phyloP scores from a whole-genome alignment of 1,284 basidiomycete species.

The Tetrapyrgos nigripes region DNA sequence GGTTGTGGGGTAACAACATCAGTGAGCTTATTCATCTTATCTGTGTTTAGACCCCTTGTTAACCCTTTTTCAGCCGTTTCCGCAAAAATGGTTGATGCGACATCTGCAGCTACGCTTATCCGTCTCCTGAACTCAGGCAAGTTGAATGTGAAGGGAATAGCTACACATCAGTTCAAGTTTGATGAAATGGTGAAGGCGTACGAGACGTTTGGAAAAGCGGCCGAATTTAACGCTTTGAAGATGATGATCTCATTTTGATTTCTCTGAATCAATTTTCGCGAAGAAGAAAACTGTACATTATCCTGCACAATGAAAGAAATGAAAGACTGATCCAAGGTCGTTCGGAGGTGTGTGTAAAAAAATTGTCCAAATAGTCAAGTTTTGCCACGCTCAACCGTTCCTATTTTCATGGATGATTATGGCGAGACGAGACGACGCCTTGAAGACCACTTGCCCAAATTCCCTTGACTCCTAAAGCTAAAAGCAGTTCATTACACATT shows the following conservation, averaged over 20 bases:
- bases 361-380: too few relatives aligned
- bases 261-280: too few relatives aligned
- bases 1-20: slow-evolving; percentile 31
- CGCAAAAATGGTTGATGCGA: slow-evolving; percentile 28
- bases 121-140: slow-evolving; percentile 28
- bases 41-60: background rate
- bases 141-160: slow-evolving; percentile 21
- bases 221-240: slow-evolving; percentile 28
- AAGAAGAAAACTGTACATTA: too few relatives aligned
- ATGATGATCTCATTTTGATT: slow-evolving; percentile 27
- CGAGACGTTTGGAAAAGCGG: slow-evolving; percentile 25
- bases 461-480: too few relatives aligned
- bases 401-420: too few relatives aligned
- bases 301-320: too few relatives aligned
- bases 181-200: slow-evolving; percentile 27
- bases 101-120: slow-evolving; percentile 28
- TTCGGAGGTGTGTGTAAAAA: too few relatives aligned
- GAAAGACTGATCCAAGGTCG: too few relatives aligned
- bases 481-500: too few relatives aligned
- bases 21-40: slow-evolving; percentile 8
- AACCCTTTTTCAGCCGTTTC: slow-evolving; percentile 19
- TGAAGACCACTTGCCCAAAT: too few relatives aligned
- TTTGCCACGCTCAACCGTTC: too few relatives aligned
- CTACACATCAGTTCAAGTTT: slow-evolving; percentile 29
- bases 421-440: too few relatives aligned